phyloP scores from a whole-genome alignment of 2,329 filamentous ascomycete genomes.

The Nigrograna mackinnonii region DNA sequence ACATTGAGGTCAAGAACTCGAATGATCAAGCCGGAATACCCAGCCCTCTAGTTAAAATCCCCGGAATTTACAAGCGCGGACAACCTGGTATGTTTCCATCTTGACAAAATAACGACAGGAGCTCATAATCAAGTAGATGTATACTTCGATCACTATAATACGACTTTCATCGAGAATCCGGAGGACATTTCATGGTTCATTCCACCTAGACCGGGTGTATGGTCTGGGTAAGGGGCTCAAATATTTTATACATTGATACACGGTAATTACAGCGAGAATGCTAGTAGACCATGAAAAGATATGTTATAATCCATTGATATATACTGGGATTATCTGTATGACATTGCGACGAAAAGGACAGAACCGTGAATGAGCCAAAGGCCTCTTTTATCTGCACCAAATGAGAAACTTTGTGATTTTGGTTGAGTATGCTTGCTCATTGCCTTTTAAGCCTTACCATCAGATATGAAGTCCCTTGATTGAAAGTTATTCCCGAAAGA shows the following conservation, averaged over 20 bases:
- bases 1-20: background rate
- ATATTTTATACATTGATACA: background rate
- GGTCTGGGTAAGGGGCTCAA: background rate
- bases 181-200: background rate
- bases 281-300: too few species aligned
- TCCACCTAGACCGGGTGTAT: background rate
- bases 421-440: too few species aligned
- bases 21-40: background rate
- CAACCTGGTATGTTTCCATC: background rate
- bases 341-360: too few species aligned
- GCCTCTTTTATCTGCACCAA: too few species aligned
- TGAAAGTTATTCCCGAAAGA: too few species aligned
- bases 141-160: background rate
- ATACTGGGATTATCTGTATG: too few species aligned
- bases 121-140: background rate
- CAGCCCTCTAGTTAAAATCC: conserved; percentile 2
- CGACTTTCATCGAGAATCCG: background rate
- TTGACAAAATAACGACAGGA: background rate
- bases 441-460: too few species aligned
- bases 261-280: too few species aligned
- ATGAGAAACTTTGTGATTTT: too few species aligned
- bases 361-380: too few species aligned
- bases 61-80: conserved; percentile 1
- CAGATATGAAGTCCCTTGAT: too few species aligned
- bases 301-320: too few species aligned